Base-by-base conservation (phyloP, 2,329 filamentous ascomycete genomes). In the Ophiosphaerella herpotricha region DNA sequence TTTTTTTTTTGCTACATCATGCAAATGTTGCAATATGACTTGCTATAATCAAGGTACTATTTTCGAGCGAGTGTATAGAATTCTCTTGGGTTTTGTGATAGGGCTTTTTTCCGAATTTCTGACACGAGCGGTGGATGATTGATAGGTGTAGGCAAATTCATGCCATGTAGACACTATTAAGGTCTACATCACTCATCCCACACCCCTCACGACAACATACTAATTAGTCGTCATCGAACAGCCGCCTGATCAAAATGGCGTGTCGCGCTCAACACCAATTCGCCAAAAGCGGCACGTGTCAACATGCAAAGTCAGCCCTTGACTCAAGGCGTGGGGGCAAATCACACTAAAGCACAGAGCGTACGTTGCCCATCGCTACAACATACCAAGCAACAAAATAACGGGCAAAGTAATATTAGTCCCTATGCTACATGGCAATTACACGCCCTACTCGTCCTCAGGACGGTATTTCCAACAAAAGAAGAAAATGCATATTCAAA, bases 261-360 rank as follows among this genome's bases (percentile, higher is more conserved):
- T 60, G 52, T 42, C 14, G 61, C 26, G 49, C 16, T 26, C 35
- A 8, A 21, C 32, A 38, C 33, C 58, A 56, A 50, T 64, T 64
- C 59, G 59, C 41, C 46, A 33, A 11, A 18, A n/a, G n/a, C 37
- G 14, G 54, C 56, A 60, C 54, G 53, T 58, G 56, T 36, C 38
- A 29, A 46, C 51, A 18, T 49, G 47, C 47, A 50, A 40, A 52
- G 26, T 46, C 37, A 44, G 38, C 37, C 26, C 26, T 29, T 8
- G 26, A 29, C 26, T 29, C 26, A 5, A 29, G 26, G 26, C 7
- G 26, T 29, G 26, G 26, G 26, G 26, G 26, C 18, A 4, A 21
- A 4, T 21, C 18, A 21, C 18, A 21, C 18, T 5, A 21, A 29
- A 8, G 4, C 26, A 29, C 11, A 29, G 11, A 29, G 26, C 11